Conservation (phyloP, 2,329 filamentous ascomycete species). For the Xylariaceae sp. region DNA sequence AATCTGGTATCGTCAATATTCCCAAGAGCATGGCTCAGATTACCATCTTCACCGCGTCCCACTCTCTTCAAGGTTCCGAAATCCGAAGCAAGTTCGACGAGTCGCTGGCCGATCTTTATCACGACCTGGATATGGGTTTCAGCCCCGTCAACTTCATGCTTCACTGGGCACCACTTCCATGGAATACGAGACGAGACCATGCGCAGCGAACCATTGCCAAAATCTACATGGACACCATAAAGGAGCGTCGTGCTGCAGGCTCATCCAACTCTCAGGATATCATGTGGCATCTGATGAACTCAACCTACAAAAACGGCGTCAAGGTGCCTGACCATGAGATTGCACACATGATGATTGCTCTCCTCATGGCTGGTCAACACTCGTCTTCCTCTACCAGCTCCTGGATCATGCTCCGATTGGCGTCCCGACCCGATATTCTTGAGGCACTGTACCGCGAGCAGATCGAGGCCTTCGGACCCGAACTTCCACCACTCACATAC, state of each 20-base stretch:
- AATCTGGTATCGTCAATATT: conserved; percentile 68
- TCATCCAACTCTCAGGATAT: conserved; percentile 66
- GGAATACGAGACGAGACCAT: conserved; percentile 77
- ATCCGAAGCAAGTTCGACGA: conserved; percentile 79
- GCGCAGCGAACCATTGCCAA: conserved; percentile 79
- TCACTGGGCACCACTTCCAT: conserved; percentile 84
- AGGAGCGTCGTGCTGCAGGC: conserved; percentile 58
- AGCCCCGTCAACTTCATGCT: conserved; percentile 87
- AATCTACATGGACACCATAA: conserved; percentile 80
- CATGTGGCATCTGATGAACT: conserved; percentile 87
- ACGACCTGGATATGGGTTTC: conserved; percentile 89
- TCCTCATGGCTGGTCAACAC: conserved; percentile 90
- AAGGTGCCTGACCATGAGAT: conserved; percentile 79
- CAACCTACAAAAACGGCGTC: conserved; percentile 78
- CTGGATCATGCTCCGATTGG: conserved; percentile 82
- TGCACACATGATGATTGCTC: conserved; percentile 90
- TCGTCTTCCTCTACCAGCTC: conserved; percentile 80
- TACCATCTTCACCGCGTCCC: conserved; percentile 86
- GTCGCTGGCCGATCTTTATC: conserved; percentile 77
- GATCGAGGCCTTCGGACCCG: conserved; percentile 65
- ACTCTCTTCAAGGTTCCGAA: conserved; percentile 79
- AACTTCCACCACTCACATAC: conserved; percentile 72
- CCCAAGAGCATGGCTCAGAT: conserved; percentile 77
- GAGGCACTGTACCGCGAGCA: conserved; percentile 86
- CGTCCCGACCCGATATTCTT: conserved; percentile 71